Evolutionary conservation across 108 stramenopile species (phyloP).

Genomic region (Aureococcus anophagefferens): DNA sequence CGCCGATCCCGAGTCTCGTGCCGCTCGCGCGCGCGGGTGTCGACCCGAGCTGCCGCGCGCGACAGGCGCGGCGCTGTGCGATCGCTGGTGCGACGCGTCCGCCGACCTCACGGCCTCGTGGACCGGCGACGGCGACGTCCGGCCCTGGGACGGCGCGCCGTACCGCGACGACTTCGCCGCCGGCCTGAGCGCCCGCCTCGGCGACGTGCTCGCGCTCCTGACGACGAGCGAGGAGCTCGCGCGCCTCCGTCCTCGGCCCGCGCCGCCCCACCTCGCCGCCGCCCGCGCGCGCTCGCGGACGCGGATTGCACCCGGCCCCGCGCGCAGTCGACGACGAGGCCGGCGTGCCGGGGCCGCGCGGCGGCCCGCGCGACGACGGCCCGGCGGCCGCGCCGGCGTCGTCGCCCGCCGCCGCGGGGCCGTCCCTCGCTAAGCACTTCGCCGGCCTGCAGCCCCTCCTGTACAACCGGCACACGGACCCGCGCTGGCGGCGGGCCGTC

Average conservation of each 20-base stretch:
- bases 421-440: neutral
- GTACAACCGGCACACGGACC: slow-evolving; percentile 39
- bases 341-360: too few species aligned
- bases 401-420: too few species aligned
- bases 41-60: too few species aligned
- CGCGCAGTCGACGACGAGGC: too few species aligned
- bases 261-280: neutral
- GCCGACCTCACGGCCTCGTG: slow-evolving; percentile 23
- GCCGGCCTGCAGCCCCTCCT: slow-evolving; percentile 6
- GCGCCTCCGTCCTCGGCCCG: slow-evolving; percentile 13
- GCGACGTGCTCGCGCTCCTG: slow-evolving; percentile 23
- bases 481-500: slow-evolving; percentile 14
- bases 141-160: slow-evolving; percentile 26
- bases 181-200: neutral
- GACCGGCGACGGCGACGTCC: slow-evolving; percentile 13
- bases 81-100: slow-evolving; percentile 23
- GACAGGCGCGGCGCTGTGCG: slow-evolving; percentile 18
- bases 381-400: too few species aligned
- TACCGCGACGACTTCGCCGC: neutral
- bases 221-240: slow-evolving; percentile 28
- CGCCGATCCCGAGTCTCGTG: too few species aligned
- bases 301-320: too few species aligned
- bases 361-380: too few species aligned
- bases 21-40: too few species aligned
- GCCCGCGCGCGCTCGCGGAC: too few species aligned